Evolutionary conservation across 306 rosid species (phyloP).

Genomic region (Arachis stenosperma): DNA sequence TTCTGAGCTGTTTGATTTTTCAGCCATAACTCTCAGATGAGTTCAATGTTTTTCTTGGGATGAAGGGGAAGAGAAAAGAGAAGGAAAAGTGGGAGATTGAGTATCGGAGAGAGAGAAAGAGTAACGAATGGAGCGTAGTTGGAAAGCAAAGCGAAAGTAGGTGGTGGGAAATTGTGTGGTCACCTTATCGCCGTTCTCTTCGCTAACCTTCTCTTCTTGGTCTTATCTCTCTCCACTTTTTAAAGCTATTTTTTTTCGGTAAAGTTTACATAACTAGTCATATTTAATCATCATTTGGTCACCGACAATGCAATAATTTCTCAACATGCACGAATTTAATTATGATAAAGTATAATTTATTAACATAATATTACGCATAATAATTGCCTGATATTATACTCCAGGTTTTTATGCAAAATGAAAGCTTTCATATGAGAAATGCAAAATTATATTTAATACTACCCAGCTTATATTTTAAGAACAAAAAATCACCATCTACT

Average conservation of each 20-base stretch:
- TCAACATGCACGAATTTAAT: background rate
- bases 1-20: background rate
- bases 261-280: background rate
- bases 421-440: no score
- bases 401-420: no score
- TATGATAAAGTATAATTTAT: no score
- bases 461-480: no score
- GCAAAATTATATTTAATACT: no score
- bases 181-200: background rate
- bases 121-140: slow-evolving; percentile 40
- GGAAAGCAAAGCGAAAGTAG: slow-evolving; percentile 56
- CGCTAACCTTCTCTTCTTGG: no score
- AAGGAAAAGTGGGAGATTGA: slow-evolving; percentile 18
- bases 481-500: no score
- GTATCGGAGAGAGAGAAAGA: slow-evolving; percentile 7
- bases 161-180: slow-evolving; percentile 42
- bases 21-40: background rate
- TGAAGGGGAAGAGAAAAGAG: background rate
- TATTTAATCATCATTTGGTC: background rate
- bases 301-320: slow-evolving; percentile 5
- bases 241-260: background rate
- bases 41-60: background rate
- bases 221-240: background rate
- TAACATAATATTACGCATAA: no score
- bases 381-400: no score